phyloP scores from a whole-genome alignment of 2,329 filamentous ascomycete species.

The Fusarium sambucinum region DNA sequence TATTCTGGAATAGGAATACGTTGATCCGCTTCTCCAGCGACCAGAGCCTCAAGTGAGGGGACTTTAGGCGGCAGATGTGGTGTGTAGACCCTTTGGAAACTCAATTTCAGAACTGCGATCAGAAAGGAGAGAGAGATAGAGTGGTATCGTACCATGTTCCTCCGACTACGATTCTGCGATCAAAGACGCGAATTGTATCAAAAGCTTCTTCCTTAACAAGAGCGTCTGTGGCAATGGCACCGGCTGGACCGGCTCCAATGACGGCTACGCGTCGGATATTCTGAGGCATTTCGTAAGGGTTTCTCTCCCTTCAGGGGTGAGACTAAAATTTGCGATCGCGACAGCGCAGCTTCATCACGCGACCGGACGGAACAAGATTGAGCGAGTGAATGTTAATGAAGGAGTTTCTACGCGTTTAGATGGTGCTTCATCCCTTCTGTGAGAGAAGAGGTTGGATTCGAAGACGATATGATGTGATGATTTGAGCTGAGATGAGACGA shows the following conservation, averaged over 20 bases:
- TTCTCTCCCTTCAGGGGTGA: neutral
- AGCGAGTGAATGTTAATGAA: neutral
- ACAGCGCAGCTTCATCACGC: neutral
- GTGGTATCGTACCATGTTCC: constrained; percentile 22
- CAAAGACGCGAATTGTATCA: constrained; percentile 32
- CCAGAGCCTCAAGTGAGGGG: constrained; percentile 8
- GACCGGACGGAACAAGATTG: neutral
- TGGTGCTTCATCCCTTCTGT: neutral
- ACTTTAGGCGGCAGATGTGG: constrained; percentile 21
- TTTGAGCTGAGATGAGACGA: neutral
- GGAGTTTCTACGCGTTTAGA: neutral
- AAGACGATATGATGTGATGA: neutral
- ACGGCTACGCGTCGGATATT: constrained; percentile 18
- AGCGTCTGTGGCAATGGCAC: constrained; percentile 36
- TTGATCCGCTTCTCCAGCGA: constrained; percentile 27
- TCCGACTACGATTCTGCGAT: constrained; percentile 20
- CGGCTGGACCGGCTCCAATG: constrained; percentile 33
- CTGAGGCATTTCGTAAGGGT: constrained; percentile 1
- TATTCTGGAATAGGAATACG: constrained; percentile 26
- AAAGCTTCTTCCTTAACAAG: constrained; percentile 29
- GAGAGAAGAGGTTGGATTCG: neutral
- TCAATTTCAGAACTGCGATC: neutral
- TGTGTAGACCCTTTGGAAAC: constrained; percentile 13
- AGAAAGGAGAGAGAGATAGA: neutral
- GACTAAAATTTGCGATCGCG: neutral